Base-by-base conservation (phyloP, 192 early-diverging fungal species). In the Coemansia interrupta region DNA sequence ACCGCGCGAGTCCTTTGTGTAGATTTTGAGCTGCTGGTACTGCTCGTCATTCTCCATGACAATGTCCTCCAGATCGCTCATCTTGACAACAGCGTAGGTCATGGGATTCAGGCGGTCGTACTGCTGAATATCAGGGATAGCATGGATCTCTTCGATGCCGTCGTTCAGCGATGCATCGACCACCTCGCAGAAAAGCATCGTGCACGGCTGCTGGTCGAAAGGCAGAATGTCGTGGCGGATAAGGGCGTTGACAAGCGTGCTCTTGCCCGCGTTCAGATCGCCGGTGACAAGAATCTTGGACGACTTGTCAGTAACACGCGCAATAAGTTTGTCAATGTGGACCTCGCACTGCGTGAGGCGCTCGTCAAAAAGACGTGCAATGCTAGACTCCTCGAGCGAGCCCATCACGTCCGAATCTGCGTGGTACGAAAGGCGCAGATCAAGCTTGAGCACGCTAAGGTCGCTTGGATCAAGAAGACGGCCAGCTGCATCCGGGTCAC, bases 211-310 rank as follows among this genome's bases (percentile, higher is more conserved):
- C 71, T 99, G 97, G 74, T 99, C 97, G 48, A 86, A 84, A 3
- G 97, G 97, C 19, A 97, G 83, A 14, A 99, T 84, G 53, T 92
- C 87, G 41, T 89, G 82, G 32, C 93, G 86, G 56, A 99, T 82
- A 43, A 99, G 78, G 26, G 97, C 91, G 64, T 99, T 99, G 24
- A 99, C 94, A 64, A 99, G 92, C 9, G 97, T 97, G 40, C 86
- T 89, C 78, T 99, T 99, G 46, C 97, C 97, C 11, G 94, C 93
- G 61, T 99, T 99, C 56, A 99, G 73, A 74, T 99, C 97, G 51
- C 97, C 97, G 13, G 95, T 96, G 46, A 99, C 93, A 17, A 99
- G 78, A 10, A 99, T 93, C 74, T 91, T 91, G 40, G 93, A 95
- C 22, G 88, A 87, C 50, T 85, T 91, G 80, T 99, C 97, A 5